These are phyloP conservation scores for Skeletonema tropicum DNA, from an alignment of 108 stramenopile genomes.

Conservation along the genomic window DNA sequence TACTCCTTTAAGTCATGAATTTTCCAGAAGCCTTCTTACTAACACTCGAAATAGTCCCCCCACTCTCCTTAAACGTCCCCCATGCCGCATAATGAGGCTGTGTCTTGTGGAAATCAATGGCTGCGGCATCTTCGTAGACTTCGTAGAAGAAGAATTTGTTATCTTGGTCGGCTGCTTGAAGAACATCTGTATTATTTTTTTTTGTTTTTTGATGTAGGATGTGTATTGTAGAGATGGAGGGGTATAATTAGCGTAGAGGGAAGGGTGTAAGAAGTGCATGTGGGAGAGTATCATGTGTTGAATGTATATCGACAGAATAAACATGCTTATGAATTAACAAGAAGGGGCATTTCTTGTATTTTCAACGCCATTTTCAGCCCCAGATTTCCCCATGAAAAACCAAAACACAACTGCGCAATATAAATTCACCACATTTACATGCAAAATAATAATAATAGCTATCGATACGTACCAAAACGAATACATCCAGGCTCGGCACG, in stretches of 20 bases:
- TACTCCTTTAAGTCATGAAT: conserved; percentile 52
- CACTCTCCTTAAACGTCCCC: conserved; percentile 84
- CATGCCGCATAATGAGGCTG: conserved; percentile 81
- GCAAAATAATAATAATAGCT: neutral
- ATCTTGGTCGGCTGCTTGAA: conserved; percentile 65
- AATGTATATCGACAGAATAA: too few species aligned
- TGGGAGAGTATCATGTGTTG: too few species aligned
- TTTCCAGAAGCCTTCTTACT: conserved; percentile 74
- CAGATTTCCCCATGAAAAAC: too few species aligned
- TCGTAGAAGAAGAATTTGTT: conserved; percentile 90
- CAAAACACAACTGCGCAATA: neutral
- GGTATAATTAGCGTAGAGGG: too few species aligned
- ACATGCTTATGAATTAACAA: too few species aligned
- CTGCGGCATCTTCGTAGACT: conserved; percentile 71
- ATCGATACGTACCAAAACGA: conserved; percentile 68
- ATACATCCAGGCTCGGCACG: conserved; percentile 84
- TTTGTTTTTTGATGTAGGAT: too few species aligned
- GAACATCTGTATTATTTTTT: conserved; percentile 56
- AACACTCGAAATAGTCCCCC: conserved; percentile 71
- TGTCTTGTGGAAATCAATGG: conserved; percentile 80
- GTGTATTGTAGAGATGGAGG: too few species aligned
- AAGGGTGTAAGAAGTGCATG: too few species aligned
- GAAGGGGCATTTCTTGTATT: too few species aligned
- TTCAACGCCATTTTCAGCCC: neutral
- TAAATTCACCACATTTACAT: neutral